Base-by-base conservation (phyloP, 495 filamentous ascomycete species). In the Aspergillus sclerotiicarbonarius region DNA sequence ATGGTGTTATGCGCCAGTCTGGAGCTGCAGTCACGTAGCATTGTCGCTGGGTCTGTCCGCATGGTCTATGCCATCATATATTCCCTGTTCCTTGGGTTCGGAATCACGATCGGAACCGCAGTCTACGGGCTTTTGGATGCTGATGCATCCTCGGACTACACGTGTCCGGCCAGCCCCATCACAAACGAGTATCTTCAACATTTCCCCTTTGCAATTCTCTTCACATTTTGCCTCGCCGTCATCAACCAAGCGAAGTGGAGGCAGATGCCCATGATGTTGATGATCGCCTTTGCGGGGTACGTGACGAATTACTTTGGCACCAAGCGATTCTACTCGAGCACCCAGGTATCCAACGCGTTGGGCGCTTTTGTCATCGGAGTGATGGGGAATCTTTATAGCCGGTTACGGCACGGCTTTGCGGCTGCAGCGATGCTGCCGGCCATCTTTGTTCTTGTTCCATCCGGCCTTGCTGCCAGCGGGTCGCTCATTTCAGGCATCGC, bases 31-130 rank as follows among this genome's bases (percentile, higher is more conserved):
- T 93, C 89, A 8, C 82, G 84, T 52, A 87, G 86, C 57, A 87
- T 98, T 49, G 87, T 97, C 6, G 91, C 93, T 16, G 93, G 93
- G 2, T 92, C 90, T 6, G 90, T 96, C 10, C 90, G 93, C 47
- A 92, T 97, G 88, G 90, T 98, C 6, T 96, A 97, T 61, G 91
- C 93, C 8, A 88, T 97, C 54, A 93, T 97, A 31, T 97, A 97
- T 71, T 93, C 92, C 0, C 79, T 97, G 2, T 96, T 97, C 71
- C 86, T 98, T 8, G 93, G 93, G n/a, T 97, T 93, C 64, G 94
- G 93, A 7, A 96, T 98, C 63, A 97, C 94, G 6, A 90, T 98
- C 35, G 93, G 93, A 25, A 93, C 93, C 0, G 89, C 89, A 2
- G 79, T 98, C 8, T 96, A 95, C 64, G 94, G 93, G 18, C 77